Conservation (phyloP, 2,329 filamentous ascomycete species). For the Mariannaea sp. region DNA sequence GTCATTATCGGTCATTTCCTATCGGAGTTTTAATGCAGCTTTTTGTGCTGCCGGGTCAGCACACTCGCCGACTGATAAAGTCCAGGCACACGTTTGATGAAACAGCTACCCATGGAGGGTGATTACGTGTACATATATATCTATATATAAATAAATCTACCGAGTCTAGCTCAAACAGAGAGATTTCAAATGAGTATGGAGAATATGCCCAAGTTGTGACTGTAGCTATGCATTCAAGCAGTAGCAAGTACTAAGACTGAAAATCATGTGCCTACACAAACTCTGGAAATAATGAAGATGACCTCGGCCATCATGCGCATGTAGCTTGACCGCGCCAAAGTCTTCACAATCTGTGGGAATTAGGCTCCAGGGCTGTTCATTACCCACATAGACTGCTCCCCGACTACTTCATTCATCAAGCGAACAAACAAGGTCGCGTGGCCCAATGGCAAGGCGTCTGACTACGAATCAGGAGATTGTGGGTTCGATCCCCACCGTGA, state of each 20-base stretch:
- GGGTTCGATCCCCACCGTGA: constrained; percentile 40
- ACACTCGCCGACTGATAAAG: constrained; percentile 20
- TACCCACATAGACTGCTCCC: constrained; percentile 5
- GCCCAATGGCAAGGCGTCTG: constrained; percentile 43
- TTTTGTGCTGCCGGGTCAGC: constrained; percentile 30
- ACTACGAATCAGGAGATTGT: constrained; percentile 44
- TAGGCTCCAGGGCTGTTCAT: too few relatives aligned
- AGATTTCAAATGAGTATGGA: too few relatives aligned
- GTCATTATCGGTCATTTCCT: constrained; percentile 13
- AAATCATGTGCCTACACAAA: too few relatives aligned
- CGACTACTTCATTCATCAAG: constrained; percentile 4
- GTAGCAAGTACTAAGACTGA: too few relatives aligned
- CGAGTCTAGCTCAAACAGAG: too few relatives aligned
- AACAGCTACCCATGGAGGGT: neutral
- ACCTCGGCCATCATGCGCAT: too few relatives aligned
- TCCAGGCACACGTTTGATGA: constrained; percentile 9
- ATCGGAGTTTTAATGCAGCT: constrained; percentile 32
- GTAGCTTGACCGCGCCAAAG: neutral
- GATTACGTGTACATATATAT: constrained; percentile 10
- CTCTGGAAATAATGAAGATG: too few relatives aligned
- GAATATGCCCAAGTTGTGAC: too few relatives aligned
- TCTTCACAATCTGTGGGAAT: neutral
- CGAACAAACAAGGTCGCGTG: constrained; percentile 22
- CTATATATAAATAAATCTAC: too few relatives aligned
- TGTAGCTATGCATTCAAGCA: too few relatives aligned